phyloP scores from a whole-genome alignment of 495 filamentous ascomycete genomes.

The Chlorociboria aeruginascens region DNA sequence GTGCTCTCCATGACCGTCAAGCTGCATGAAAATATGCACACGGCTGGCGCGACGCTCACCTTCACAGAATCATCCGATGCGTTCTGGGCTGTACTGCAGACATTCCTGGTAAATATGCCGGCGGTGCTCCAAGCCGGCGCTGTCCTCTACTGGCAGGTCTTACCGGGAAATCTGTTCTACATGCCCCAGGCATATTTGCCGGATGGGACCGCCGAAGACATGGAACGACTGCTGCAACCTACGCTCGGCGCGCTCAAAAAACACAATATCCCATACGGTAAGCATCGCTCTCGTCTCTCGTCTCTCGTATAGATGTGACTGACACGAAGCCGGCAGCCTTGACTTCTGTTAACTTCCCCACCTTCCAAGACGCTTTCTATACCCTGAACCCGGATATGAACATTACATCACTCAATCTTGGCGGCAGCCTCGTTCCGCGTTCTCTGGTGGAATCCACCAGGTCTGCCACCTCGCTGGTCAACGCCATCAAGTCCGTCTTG shows the following conservation, averaged over 20 bases:
- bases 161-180: neutral
- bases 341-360: neutral
- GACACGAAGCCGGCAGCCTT: neutral
- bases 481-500: conserved; percentile 14
- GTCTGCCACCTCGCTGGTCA: conserved; percentile 22
- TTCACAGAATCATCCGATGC: conserved; percentile 25
- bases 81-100: conserved; percentile 31
- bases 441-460: conserved; percentile 25
- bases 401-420: conserved; percentile 7
- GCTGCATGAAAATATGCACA: conserved; percentile 13
- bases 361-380: neutral
- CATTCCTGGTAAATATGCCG: conserved; percentile 27
- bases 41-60: conserved; percentile 21
- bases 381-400: conserved; percentile 21
- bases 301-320: neutral
- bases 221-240: neutral
- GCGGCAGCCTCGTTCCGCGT: conserved; percentile 40
- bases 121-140: neutral
- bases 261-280: neutral
- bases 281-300: neutral
- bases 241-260: neutral
- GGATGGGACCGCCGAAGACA: neutral
- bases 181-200: neutral
- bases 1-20: conserved; percentile 33
- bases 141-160: neutral